Base-by-base conservation (phyloP, 169 alveolate species). In the Cryptosporidium bovis region DNA sequence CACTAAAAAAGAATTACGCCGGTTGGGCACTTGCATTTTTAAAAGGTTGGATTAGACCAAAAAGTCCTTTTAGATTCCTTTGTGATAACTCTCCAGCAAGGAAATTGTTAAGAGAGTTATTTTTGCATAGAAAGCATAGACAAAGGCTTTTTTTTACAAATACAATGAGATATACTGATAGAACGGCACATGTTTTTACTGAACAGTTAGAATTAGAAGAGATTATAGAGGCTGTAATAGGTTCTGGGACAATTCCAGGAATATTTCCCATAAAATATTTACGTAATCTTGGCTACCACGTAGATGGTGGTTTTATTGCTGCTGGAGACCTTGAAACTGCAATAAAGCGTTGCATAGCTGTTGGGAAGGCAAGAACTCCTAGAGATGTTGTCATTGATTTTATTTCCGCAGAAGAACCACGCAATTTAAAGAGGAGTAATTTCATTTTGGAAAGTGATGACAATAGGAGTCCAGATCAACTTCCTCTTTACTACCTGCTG, bases 281-380 rank as follows among this genome's bases (percentile, higher is more conserved):
- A 58, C 50, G 87, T n/a, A 77, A 77, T 60, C 71, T 77, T 18
- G 87, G 87, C 2, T 77, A 60, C 29, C 87, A 77, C 44, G 87
- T 77, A 6, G 87, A 77, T 77, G 87, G 87, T 18, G 87, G 87
- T 6, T 77, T 77, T 40, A 31, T 77, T 60, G 87, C 87, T 44
- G 77, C 87, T 60, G 87, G 87, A 2, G 87, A 77, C 18, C 71
- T 77, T 24, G 87, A 77, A 40, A 77, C 87, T 60, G 87, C 87
- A 77, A 77, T 77, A 36, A 77, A 77, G 51, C 87, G 87, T 6
- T 77, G 87, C 18, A 77, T 77, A 33, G 87, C 87, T 0, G 87
- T 77, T 10, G 87, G 87, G 8, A 77, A 77, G 48, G 87, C 87
- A 12, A 77, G 58, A 13, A 40, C 87, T 20, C 87, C 87, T 3